Percentiles rank a stretch among this genome's conserved stretches.
phyloP scores from a whole-genome alignment of 1,139 yeast genomes.

The Scheffersomyces lignicola region DNA sequence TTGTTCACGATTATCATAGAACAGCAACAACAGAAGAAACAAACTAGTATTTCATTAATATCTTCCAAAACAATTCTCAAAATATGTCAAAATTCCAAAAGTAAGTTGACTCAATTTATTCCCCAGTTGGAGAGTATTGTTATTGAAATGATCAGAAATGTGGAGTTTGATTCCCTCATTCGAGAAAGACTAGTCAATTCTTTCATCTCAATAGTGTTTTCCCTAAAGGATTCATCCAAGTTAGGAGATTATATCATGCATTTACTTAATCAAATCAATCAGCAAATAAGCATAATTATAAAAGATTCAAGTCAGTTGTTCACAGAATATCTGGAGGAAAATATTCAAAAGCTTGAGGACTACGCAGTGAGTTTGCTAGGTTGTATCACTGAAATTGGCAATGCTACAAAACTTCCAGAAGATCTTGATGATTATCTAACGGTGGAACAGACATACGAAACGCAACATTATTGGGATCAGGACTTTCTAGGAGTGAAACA shows the following conservation, averaged over 20 bases:
- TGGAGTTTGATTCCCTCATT: constrained; percentile 47
- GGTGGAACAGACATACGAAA: constrained; percentile 21
- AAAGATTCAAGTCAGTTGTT: neutral
- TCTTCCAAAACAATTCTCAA: constrained; percentile 61
- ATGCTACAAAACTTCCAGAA: constrained; percentile 61
- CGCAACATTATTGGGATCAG: constrained; percentile 34
- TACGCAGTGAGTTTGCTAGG: constrained; percentile 56
- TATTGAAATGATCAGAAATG: constrained; percentile 50
- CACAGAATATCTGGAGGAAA: neutral
- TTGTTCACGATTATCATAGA: constrained; percentile 35
- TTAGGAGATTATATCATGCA: constrained; percentile 22
- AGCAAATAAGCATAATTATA: constrained; percentile 6
- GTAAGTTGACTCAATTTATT: constrained; percentile 44
- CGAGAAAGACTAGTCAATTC: constrained; percentile 63
- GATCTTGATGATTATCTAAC: constrained; percentile 47
- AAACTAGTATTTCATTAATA: constrained; percentile 31
- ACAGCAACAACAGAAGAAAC: constrained; percentile 14
- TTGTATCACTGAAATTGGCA: constrained; percentile 68
- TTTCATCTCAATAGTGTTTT: constrained; percentile 60
- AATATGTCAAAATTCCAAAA: constrained; percentile 62
- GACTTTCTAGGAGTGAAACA: constrained; percentile 47
- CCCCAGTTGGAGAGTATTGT: constrained; percentile 55
- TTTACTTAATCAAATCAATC: constrained; percentile 21
- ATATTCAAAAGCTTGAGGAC: constrained; percentile 26
- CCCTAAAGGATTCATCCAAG: constrained; percentile 43